Conservation (phyloP, 179 eudicot species). For the Beta lomatogona region DNA sequence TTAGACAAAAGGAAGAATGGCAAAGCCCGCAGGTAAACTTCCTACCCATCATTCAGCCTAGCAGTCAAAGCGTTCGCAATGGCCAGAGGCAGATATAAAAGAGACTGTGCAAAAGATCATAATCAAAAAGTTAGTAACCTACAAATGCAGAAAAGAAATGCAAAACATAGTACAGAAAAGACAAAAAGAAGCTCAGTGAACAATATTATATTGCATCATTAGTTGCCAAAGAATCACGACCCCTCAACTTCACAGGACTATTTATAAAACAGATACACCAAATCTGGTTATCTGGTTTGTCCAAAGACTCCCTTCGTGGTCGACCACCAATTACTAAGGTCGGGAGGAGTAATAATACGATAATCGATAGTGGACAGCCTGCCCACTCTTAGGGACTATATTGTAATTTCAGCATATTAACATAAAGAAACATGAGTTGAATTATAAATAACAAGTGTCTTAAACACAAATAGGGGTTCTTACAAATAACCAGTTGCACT, state of each 20-base stretch:
- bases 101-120: constrained; percentile 50
- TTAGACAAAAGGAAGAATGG: background rate
- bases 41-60: constrained; percentile 86
- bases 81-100: constrained; percentile 88
- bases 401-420: too few relatives aligned
- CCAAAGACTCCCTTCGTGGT: background rate
- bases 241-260: too few relatives aligned
- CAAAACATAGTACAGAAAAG: background rate
- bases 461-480: too few relatives aligned
- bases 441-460: too few relatives aligned
- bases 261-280: background rate
- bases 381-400: too few relatives aligned
- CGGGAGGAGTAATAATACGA: too few relatives aligned
- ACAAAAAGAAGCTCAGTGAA: background rate
- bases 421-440: too few relatives aligned
- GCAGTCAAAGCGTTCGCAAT: constrained; percentile 95
- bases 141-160: background rate
- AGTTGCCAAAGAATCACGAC: background rate
- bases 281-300: background rate
- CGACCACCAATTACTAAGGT: background rate
- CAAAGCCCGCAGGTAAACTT: constrained; percentile 8
- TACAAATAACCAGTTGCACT: too few relatives aligned
- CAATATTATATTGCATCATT: background rate
- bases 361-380: too few relatives aligned
- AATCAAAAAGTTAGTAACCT: background rate